Conservation (phyloP, 805 yeast genomes). For the Saccharomycopsis synnaedendra region DNA sequence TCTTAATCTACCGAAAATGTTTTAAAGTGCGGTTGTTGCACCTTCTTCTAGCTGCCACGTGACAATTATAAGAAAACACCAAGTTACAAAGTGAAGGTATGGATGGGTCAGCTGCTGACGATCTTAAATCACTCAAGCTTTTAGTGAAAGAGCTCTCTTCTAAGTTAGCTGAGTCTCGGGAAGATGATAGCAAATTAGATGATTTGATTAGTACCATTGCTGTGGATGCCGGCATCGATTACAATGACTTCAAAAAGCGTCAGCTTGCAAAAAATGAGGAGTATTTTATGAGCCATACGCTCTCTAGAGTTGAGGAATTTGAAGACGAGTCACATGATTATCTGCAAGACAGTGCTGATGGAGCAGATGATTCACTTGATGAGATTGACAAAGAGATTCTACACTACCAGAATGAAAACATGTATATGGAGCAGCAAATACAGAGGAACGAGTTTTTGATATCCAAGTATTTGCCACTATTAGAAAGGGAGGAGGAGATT, state of each 20-base stretch:
- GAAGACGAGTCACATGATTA: not conserved
- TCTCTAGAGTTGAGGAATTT: not conserved
- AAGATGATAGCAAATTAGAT: conserved; percentile 12
- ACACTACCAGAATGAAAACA: conserved; percentile 9
- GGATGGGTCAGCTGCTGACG: conserved; percentile 18
- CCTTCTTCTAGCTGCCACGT: too few relatives aligned
- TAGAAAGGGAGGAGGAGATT: conserved; percentile 16
- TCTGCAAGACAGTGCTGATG: not conserved
- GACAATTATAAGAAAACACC: too few relatives aligned
- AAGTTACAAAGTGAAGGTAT: not conserved
- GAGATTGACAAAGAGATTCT: conserved; percentile 9
- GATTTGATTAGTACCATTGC: conserved; percentile 12
- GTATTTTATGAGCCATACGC: conserved; percentile 6
- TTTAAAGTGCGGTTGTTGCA: too few relatives aligned
- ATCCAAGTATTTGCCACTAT: conserved; percentile 11
- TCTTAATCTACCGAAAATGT: too few relatives aligned
- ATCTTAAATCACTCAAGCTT: conserved; percentile 14
- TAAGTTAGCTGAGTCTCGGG: conserved; percentile 9
- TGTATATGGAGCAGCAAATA: conserved; percentile 11
- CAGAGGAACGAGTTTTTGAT: conserved; percentile 14
- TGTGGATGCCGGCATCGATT: conserved; percentile 14
- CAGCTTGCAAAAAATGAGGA: conserved; percentile 10
- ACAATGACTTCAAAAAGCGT: conserved; percentile 14
- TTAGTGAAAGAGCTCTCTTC: conserved; percentile 11
- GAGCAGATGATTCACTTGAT: conserved; percentile 2